Evolutionary conservation across 257 asterid genomes (phyloP).

Genomic region (Rhazya stricta): DNA sequence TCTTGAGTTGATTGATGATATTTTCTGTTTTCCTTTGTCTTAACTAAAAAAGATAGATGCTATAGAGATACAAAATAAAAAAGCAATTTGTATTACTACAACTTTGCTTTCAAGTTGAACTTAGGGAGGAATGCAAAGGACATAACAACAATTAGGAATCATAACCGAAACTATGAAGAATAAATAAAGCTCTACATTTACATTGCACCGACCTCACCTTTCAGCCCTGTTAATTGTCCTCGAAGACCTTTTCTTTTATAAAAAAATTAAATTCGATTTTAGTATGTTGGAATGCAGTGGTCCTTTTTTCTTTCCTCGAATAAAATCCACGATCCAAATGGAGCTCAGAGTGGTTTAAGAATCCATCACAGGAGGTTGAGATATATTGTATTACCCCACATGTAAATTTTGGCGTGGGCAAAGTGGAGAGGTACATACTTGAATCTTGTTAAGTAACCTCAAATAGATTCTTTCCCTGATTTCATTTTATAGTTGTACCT

Average conservation of each 20-base stretch:
- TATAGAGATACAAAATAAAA: not conserved
- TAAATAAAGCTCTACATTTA: not conserved
- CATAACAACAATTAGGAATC: not conserved
- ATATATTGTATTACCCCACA: not conserved
- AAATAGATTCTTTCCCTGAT: not conserved
- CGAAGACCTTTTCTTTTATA: not conserved
- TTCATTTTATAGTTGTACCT: not conserved
- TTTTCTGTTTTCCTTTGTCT: not conserved
- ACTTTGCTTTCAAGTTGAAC: not conserved
- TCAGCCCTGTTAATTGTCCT: not conserved
- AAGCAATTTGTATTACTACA: not conserved
- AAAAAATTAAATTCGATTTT: no score
- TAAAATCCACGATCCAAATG: not conserved
- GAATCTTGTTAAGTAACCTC: not conserved
- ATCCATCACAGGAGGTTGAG: not conserved
- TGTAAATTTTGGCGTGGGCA: not conserved
- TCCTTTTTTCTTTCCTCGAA: not conserved
- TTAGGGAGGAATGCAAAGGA: not conserved
- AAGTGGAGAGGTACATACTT: not conserved
- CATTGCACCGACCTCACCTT: not conserved
- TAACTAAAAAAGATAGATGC: not conserved
- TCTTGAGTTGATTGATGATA: not conserved
- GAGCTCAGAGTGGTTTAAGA: not conserved
- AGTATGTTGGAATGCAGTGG: no score
- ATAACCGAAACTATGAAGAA: not conserved